Evolutionary conservation across 2,329 filamentous ascomycete species (phyloP), one percentile per base, ranked within the genome.

Genomic region (Pseudogymnoascus sp.): DNA sequence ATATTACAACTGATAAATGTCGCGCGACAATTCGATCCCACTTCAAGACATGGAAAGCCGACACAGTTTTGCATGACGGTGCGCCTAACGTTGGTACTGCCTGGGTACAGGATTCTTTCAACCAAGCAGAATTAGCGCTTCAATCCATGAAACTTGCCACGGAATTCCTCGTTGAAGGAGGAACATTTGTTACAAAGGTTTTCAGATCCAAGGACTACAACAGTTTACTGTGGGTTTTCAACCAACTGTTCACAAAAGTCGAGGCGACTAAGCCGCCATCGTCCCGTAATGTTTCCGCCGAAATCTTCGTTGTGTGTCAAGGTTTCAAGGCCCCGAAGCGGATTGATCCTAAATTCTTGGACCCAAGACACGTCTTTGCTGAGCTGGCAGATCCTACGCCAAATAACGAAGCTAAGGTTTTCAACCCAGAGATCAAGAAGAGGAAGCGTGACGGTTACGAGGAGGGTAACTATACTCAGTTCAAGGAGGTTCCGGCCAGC

Each of bases 131-230:
- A 77, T 80, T 99, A 60, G 91, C 90, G 11, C 79, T 99, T 62
- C 90, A 96, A 73, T 89, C 91, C 7, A 82, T 99, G 82, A 96
- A 95, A 75, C 80, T 99, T 63, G 94, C 94, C 2, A 96, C 92
- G 0, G 93, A 99, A 68, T 99, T 99, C 69, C 77, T 99, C 63
- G 82, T 85, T 16, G 89, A 93, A 73, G 91, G 92, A 52, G 94
- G 94, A 66, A 93, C 88, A 7, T 97, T 97, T 67, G 92, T 97
- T 49, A 97, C 93, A 62, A 99, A 99, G 77, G 91, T 99, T 45
- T 99, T 99, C 80, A 81, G 94, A 66, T 96, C 91, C 35, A 97
- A 97, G 73, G 93, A 99, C 73, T 97, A 96, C 79, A 97, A 97
- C 73, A 88, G 91, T 63, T 78, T 99, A 52, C 82, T 97, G 58